Conservation (phyloP, 495 filamentous ascomycete genomes). For the Neurospora sublineolata region DNA sequence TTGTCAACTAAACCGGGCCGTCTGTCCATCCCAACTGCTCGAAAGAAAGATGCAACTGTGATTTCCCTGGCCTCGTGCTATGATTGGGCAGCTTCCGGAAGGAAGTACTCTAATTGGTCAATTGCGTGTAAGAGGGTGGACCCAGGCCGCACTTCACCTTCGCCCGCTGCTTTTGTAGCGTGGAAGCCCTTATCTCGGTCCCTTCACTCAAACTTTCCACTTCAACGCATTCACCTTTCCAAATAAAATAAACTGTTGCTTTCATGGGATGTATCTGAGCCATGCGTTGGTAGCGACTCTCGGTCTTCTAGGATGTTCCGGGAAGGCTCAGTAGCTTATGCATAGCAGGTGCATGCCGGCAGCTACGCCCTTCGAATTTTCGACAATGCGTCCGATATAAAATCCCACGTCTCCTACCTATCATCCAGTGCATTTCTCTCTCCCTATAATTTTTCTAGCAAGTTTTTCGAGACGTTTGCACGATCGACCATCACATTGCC, state of each 20-base stretch:
- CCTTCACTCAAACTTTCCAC: neutral
- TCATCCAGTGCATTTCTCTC: neutral
- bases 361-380: neutral
- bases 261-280: neutral
- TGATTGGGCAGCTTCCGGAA: neutral
- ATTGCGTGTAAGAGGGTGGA: neutral
- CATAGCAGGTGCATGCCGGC: neutral
- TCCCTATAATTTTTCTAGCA: neutral
- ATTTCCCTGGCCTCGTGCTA: neutral
- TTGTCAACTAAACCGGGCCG: neutral
- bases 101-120: neutral
- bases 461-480: neutral
- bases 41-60: neutral
- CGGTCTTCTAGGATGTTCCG: neutral
- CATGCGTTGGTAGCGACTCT: neutral
- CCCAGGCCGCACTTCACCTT: neutral
- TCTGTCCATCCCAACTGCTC: neutral
- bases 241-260: neutral
- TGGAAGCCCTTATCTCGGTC: neutral
- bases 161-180: neutral
- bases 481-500: neutral
- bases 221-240: neutral
- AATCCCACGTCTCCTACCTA: neutral
- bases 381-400: neutral
- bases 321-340: neutral